These are phyloP conservation scores for Aspergillus tubingensis DNA, from an alignment of 2,329 filamentous ascomycete genomes.

Conservation along the genomic window DNA sequence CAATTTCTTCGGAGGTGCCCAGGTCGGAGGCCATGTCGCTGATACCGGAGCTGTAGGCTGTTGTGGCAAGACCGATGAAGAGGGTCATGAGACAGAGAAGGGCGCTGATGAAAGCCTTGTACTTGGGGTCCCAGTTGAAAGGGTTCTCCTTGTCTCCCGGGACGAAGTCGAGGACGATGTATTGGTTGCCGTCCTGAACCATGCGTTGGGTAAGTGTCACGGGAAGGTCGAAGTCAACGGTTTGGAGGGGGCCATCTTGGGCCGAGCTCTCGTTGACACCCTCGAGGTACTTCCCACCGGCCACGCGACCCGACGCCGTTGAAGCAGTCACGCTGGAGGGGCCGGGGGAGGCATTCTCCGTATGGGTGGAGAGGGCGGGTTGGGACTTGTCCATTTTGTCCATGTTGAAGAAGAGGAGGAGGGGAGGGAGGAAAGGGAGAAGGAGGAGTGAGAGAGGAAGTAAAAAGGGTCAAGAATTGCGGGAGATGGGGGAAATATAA, in stretches of 20 bases:
- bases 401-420: slow-evolving; percentile 17
- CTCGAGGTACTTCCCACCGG: slow-evolving; percentile 32
- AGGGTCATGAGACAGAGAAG: slow-evolving; percentile 56
- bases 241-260: slow-evolving; percentile 23
- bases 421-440: background rate
- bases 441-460: slow-evolving; percentile 6
- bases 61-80: slow-evolving; percentile 58
- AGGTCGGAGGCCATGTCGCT: slow-evolving; percentile 50
- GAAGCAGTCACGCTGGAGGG: slow-evolving; percentile 2
- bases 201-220: slow-evolving; percentile 49
- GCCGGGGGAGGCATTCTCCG: slow-evolving; percentile 23
- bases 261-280: slow-evolving; percentile 20
- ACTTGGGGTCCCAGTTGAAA: slow-evolving; percentile 52
- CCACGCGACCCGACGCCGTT: slow-evolving; percentile 22
- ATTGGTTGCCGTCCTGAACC: slow-evolving; percentile 48
- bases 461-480: background rate
- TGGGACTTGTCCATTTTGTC: slow-evolving; percentile 26
- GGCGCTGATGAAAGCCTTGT: slow-evolving; percentile 50
- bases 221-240: slow-evolving; percentile 53
- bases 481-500: background rate
- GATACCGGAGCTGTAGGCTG: slow-evolving; percentile 55
- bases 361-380: slow-evolving; percentile 27
- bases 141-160: slow-evolving; percentile 53
- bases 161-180: slow-evolving; percentile 51
- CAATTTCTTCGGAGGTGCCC: slow-evolving; percentile 44